phyloP scores from a whole-genome alignment of 257 asterid species.

The Jacaranda mimosifolia region DNA sequence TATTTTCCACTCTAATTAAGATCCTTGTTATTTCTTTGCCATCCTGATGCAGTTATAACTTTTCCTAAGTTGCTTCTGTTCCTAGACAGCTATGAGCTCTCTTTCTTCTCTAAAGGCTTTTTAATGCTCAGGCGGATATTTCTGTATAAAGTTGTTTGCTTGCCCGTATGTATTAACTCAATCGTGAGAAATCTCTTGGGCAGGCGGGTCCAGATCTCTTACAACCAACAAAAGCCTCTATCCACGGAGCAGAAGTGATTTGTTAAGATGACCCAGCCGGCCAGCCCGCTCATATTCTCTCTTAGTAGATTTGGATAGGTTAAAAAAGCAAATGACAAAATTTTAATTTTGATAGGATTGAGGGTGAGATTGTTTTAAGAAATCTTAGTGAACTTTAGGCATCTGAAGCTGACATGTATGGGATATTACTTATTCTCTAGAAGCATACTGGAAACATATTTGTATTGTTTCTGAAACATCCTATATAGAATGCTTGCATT shows the following conservation, averaged over 20 bases:
- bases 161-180: background rate
- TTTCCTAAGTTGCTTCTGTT: background rate
- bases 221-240: background rate
- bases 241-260: constrained; percentile 8
- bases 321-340: background rate
- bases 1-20: background rate
- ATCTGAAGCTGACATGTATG: constrained; percentile 10
- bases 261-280: background rate
- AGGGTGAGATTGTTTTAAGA: background rate
- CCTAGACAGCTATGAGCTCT: background rate
- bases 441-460: background rate
- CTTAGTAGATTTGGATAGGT: constrained; percentile 1
- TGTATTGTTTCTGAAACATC: background rate
- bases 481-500: background rate
- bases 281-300: background rate
- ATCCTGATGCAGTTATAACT: background rate
- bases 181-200: constrained; percentile 1
- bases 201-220: background rate
- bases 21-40: background rate
- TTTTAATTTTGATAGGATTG: background rate
- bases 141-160: constrained; percentile 5
- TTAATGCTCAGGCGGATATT: too few relatives aligned
- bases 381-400: background rate
- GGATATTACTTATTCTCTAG: background rate
- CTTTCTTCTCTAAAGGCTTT: background rate